Percentiles rank a stretch among this genome's conserved stretches.
Conservation (phyloP, 805 yeast species). For the Vanderwaltozyma yarrowii region DNA sequence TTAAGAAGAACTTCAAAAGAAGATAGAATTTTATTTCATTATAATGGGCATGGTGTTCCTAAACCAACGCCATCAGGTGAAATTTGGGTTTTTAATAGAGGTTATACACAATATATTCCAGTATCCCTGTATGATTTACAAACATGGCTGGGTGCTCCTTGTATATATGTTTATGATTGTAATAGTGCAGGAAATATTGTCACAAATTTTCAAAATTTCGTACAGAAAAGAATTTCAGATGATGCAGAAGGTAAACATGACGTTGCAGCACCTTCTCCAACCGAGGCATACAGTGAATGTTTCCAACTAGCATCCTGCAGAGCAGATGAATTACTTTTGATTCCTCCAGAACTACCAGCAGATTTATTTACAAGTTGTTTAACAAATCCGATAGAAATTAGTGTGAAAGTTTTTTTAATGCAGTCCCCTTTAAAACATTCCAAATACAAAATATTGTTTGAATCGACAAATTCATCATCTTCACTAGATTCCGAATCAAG, state of each 20-base stretch:
- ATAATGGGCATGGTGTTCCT: constrained; percentile 98
- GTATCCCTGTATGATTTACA: constrained; percentile 91
- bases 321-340: constrained; percentile 75
- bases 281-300: constrained; percentile 60
- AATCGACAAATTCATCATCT: constrained; percentile 21
- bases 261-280: constrained; percentile 33
- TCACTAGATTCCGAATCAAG: background rate
- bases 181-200: constrained; percentile 91
- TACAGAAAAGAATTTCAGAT: constrained; percentile 80
- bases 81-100: constrained; percentile 96
- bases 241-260: constrained; percentile 53
- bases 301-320: constrained; percentile 91
- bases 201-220: constrained; percentile 78
- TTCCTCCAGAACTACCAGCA: constrained; percentile 92
- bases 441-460: constrained; percentile 33
- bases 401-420: constrained; percentile 83
- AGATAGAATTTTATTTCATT: constrained; percentile 86
- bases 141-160: constrained; percentile 97
- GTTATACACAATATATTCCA: constrained; percentile 95
- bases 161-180: constrained; percentile 90
- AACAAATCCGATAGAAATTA: constrained; percentile 91
- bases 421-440: constrained; percentile 55
- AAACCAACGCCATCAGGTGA: constrained; percentile 95
- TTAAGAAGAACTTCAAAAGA: constrained; percentile 85
- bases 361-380: constrained; percentile 92